Evolutionary conservation across 2,329 filamentous ascomycete species (phyloP).

Genomic region (Aspergillus hiratsukae): DNA sequence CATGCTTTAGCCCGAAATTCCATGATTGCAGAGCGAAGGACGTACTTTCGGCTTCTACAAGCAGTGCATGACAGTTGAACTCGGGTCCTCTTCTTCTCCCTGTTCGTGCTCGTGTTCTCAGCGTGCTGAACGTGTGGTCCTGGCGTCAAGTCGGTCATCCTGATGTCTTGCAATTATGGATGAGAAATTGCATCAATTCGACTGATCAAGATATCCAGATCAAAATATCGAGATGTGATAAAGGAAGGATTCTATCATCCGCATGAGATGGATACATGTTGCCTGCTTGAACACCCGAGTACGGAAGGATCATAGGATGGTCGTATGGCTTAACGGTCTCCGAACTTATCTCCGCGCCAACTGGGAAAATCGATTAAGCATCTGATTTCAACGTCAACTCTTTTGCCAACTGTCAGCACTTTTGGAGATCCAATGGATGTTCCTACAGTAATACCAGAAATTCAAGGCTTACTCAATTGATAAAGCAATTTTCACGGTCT

Average conservation of each 20-base stretch:
- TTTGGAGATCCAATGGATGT: not conserved
- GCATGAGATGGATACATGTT: not conserved
- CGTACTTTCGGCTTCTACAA: constrained; percentile 34
- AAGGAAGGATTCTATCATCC: not conserved
- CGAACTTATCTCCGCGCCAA: not conserved
- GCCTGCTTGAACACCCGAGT: not conserved
- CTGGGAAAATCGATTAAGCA: not conserved
- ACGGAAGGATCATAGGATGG: not conserved
- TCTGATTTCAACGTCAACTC: not conserved
- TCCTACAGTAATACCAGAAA: not conserved
- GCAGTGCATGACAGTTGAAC: constrained; percentile 39
- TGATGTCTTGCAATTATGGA: not conserved
- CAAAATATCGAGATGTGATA: not conserved
- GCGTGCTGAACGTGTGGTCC: not conserved
- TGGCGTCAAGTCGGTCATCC: not conserved
- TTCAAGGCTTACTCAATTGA: not conserved
- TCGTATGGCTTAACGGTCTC: not conserved
- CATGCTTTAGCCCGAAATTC: not conserved
- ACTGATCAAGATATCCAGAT: not conserved
- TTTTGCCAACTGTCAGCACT: no score
- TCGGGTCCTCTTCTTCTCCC: constrained; percentile 29
- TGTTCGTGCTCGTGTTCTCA: not conserved
- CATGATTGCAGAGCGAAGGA: not conserved
- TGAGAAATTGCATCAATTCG: not conserved
- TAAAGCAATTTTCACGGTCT: not conserved